Evolutionary conservation across 2,329 filamentous ascomycete species (phyloP).

Genomic region (Dactylellina cionopaga): DNA sequence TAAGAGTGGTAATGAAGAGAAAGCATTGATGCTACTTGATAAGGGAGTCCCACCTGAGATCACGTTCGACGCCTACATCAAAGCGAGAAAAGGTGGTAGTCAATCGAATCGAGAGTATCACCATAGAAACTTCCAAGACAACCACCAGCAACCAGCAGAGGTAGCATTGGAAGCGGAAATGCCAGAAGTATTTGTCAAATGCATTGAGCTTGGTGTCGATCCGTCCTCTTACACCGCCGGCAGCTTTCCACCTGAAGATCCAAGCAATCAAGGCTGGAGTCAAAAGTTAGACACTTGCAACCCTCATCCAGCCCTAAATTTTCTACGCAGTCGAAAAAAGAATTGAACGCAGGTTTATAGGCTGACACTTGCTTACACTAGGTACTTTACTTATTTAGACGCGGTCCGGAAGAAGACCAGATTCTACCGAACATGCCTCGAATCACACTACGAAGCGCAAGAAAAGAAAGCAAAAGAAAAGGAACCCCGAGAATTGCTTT

Average conservation of each 20-base stretch:
- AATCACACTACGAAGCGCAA: constrained; percentile 56
- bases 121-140: constrained; percentile 63
- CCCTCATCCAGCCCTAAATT: constrained; percentile 58
- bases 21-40: constrained; percentile 71
- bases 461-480: constrained; percentile 60
- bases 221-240: constrained; percentile 68
- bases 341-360: neutral
- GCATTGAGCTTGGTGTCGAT: constrained; percentile 74
- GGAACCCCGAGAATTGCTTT: constrained; percentile 19
- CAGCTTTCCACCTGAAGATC: constrained; percentile 58
- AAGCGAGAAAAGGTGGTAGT: constrained; percentile 65
- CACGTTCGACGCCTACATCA: constrained; percentile 73
- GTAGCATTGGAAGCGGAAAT: constrained; percentile 68
- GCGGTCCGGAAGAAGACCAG: constrained; percentile 19
- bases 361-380: constrained; percentile 8
- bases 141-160: constrained; percentile 73
- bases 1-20: constrained; percentile 63
- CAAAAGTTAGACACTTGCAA: constrained; percentile 50
- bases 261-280: constrained; percentile 17
- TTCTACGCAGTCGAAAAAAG: constrained; percentile 56
- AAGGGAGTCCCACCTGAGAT: constrained; percentile 71
- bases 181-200: constrained; percentile 65
- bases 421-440: neutral
- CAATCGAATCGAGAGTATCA: constrained; percentile 61
- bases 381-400: constrained; percentile 55